Conservation (phyloP, 345 rosid genomes). For the Murraya koenigii region DNA sequence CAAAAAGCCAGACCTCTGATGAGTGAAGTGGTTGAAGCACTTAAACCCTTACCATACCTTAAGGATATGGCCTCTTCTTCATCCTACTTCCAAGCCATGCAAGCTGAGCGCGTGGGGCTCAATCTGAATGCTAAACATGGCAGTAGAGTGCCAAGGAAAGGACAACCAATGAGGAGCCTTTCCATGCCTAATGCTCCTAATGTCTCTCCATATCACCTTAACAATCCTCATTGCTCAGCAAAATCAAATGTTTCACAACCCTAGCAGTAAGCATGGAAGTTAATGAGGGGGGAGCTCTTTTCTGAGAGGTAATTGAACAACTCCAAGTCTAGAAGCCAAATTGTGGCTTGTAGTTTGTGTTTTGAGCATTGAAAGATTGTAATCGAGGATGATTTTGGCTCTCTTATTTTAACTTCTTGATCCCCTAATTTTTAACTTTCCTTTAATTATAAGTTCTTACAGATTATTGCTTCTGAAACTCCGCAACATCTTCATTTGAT, state of each 20-base stretch:
- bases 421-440: neutral
- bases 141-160: constrained; percentile 16
- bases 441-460: neutral
- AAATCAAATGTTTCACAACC: neutral
- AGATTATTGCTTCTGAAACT: neutral
- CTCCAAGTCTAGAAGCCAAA: neutral
- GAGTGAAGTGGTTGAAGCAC: constrained; percentile 40
- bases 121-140: constrained; percentile 5
- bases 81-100: constrained; percentile 33
- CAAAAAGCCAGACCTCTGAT: constrained; percentile 45
- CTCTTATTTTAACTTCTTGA: neutral
- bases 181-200: constrained; percentile 14
- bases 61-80: constrained; percentile 44
- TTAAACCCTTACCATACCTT: constrained; percentile 34
- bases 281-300: neutral
- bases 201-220: constrained; percentile 16
- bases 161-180: constrained; percentile 13
- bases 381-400: neutral
- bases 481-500: neutral
- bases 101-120: constrained; percentile 18
- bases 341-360: neutral
- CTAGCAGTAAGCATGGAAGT: neutral
- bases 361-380: neutral
- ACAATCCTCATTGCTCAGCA: constrained; percentile 11
- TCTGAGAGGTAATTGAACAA: neutral